A percentile compares a stretch with the other conserved stretches of the same genome.
Evolutionary conservation across 2,329 filamentous ascomycete species (phyloP).

Genomic region (Neopestalotiopsis rosae): DNA sequence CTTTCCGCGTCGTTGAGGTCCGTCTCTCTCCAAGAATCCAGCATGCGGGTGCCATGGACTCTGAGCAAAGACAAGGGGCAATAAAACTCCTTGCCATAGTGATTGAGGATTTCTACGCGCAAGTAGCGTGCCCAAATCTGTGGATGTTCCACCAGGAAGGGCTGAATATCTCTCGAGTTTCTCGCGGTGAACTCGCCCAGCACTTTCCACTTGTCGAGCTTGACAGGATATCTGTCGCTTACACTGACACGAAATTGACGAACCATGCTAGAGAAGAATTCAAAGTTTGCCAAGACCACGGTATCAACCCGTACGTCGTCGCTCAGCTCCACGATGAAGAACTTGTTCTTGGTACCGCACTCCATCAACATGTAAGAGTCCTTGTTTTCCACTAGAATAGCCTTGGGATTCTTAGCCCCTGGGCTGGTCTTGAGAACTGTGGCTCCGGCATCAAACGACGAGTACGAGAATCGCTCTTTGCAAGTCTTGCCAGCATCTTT

Average conservation of each 20-base stretch:
- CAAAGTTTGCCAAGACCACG: slow-evolving; percentile 95
- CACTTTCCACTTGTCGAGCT: slow-evolving; percentile 88
- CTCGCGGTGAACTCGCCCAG: slow-evolving; percentile 88
- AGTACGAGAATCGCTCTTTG: slow-evolving; percentile 97
- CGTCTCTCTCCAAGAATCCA: slow-evolving; percentile 89
- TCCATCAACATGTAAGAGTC: slow-evolving; percentile 98
- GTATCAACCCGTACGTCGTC: slow-evolving; percentile 89
- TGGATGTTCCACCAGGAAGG: slow-evolving; percentile 92
- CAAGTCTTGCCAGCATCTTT: slow-evolving; percentile 97
- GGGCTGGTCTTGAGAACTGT: slow-evolving; percentile 89
- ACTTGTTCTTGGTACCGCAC: slow-evolving; percentile 87
- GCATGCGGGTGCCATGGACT: slow-evolving; percentile 94
- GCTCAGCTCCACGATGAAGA: slow-evolving; percentile 91
- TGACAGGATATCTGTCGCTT: slow-evolving; percentile 92
- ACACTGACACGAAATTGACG: slow-evolving; percentile 90
- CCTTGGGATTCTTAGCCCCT: slow-evolving; percentile 85
- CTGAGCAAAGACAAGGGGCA: slow-evolving; percentile 90
- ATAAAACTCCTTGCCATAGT: slow-evolving; percentile 97
- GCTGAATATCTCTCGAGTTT: slow-evolving; percentile 92
- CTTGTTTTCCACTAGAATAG: slow-evolving; percentile 94
- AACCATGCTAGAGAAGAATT: slow-evolving; percentile 98
- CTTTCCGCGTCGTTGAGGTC: slow-evolving; percentile 54
- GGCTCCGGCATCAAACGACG: slow-evolving; percentile 95
- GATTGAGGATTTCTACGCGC: slow-evolving; percentile 86
- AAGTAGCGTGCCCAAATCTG: slow-evolving; percentile 96